A percentile compares a stretch with the other conserved stretches of the same genome.
Conservation (phyloP, 2,329 filamentous ascomycete genomes). For the Aspergillus ustus region DNA sequence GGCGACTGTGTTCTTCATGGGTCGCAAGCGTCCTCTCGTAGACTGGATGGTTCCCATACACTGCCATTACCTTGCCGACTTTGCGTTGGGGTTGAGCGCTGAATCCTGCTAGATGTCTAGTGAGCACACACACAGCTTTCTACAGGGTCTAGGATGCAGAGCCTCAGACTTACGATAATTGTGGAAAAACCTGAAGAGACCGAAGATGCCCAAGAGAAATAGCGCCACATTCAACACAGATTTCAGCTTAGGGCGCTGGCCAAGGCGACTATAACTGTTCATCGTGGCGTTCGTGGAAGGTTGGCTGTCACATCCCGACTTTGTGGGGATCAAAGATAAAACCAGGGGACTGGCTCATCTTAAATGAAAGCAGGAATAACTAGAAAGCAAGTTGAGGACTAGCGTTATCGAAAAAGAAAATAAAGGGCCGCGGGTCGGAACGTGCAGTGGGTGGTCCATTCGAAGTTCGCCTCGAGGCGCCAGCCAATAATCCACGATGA, state of each 20-base stretch:
- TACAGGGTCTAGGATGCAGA: not conserved
- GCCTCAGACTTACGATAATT: not conserved
- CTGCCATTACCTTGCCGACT: constrained; percentile 24
- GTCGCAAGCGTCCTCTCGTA: constrained; percentile 49
- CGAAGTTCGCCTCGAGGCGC: too few species aligned
- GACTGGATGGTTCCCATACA: constrained; percentile 32
- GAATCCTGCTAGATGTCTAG: not conserved
- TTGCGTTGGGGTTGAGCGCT: not conserved
- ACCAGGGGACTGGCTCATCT: not conserved
- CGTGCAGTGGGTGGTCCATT: not conserved
- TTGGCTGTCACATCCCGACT: not conserved
- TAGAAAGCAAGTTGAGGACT: not conserved
- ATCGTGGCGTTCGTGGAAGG: not conserved
- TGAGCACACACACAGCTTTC: not conserved
- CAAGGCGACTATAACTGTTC: not conserved
- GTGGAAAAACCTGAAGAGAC: too few species aligned
- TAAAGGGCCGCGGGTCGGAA: not conserved
- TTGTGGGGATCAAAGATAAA: not conserved
- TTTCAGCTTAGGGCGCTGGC: too few species aligned
- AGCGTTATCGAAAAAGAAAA: not conserved
- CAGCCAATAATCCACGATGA: too few species aligned
- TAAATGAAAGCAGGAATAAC: not conserved
- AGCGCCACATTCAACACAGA: too few species aligned
- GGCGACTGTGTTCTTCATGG: constrained; percentile 45
- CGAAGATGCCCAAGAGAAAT: too few species aligned